phyloP scores from a whole-genome alignment of 495 filamentous ascomycete genomes.

The Daldinia concentrica region DNA sequence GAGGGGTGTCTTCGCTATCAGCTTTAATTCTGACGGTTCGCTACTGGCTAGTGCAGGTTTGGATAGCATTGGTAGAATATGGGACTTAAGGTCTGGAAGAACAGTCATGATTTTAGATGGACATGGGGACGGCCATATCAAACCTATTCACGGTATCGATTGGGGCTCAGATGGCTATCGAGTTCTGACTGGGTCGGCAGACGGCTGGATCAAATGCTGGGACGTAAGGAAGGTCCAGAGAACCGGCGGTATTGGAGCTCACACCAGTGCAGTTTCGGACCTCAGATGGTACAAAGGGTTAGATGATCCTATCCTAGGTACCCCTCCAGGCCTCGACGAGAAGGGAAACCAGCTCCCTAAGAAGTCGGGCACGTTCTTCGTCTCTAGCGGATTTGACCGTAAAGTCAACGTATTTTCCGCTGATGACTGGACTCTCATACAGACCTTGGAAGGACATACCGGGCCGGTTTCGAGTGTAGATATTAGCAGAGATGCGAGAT shows the following conservation, averaged over 20 bases:
- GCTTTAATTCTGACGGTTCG: slow-evolving; percentile 90
- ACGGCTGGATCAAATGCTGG: slow-evolving; percentile 98
- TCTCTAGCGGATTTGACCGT: slow-evolving; percentile 91
- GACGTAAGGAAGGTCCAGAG: slow-evolving; percentile 88
- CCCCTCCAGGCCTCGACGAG: slow-evolving; percentile 66
- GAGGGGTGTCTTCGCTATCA: slow-evolving; percentile 85
- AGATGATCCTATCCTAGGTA: slow-evolving; percentile 68
- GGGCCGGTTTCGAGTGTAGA: slow-evolving; percentile 91
- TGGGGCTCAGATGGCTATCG: slow-evolving; percentile 93
- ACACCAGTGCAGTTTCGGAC: slow-evolving; percentile 91
- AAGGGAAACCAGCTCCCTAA: slow-evolving; percentile 69
- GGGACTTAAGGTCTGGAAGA: slow-evolving; percentile 93
- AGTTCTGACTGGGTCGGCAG: slow-evolving; percentile 86
- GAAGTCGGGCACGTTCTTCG: slow-evolving; percentile 86
- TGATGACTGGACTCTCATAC: slow-evolving; percentile 93
- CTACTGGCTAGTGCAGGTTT: slow-evolving; percentile 88
- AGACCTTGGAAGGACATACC: slow-evolving; percentile 87
- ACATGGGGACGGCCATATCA: slow-evolving; percentile 85
- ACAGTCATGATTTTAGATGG: slow-evolving; percentile 95
- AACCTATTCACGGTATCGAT: slow-evolving; percentile 89
- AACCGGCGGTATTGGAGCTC: slow-evolving; percentile 85
- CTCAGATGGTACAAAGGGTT: slow-evolving; percentile 91
- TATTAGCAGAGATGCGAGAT: slow-evolving; percentile 81
- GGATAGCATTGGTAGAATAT: slow-evolving; percentile 94
- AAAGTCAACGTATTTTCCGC: slow-evolving; percentile 95